phyloP scores from a whole-genome alignment of 768 basidiomycete species.

The Leccinum truebloodii region DNA sequence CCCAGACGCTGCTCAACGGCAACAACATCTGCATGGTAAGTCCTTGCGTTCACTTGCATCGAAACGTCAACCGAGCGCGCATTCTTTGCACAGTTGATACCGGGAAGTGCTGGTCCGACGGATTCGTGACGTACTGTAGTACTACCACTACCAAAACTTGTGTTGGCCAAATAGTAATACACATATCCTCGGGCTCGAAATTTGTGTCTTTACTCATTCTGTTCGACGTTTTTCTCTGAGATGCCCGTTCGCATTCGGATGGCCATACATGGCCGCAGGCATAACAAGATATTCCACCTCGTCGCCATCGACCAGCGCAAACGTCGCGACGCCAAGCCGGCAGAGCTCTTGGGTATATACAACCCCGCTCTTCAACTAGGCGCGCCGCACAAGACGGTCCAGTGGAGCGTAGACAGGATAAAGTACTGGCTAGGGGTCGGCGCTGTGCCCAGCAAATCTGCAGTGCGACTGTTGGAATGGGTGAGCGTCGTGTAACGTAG shows the following conservation, averaged over 20 bases:
- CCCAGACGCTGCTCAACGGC: slow-evolving; percentile 89
- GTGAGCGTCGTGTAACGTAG: slow-evolving; percentile 39
- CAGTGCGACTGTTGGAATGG: slow-evolving; percentile 73
- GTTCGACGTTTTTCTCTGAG: slow-evolving; percentile 3
- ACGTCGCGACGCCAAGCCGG: slow-evolving; percentile 80
- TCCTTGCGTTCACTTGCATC: slow-evolving; percentile 3
- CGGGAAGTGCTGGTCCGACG: slow-evolving; percentile 64
- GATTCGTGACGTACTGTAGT: slow-evolving; percentile 33
- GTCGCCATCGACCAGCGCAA: slow-evolving; percentile 77
- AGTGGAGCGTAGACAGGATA: slow-evolving; percentile 92
- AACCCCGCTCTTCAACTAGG: slow-evolving; percentile 61
- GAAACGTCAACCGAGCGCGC: slow-evolving; percentile 4
- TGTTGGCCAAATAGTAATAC: slow-evolving; percentile 29
- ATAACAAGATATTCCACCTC: slow-evolving; percentile 79
- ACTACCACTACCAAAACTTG: not conserved
- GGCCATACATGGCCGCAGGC: slow-evolving; percentile 75
- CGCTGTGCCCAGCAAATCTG: slow-evolving; percentile 78
- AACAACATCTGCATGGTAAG: slow-evolving; percentile 97
- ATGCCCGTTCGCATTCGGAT: slow-evolving; percentile 89
- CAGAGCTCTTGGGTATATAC: slow-evolving; percentile 86
- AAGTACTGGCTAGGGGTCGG: slow-evolving; percentile 87
- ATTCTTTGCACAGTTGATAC: slow-evolving; percentile 51
- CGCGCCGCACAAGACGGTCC: slow-evolving; percentile 65
- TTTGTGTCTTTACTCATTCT: not conserved
- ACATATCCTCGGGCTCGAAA: slow-evolving; percentile 18